These are phyloP conservation scores for Teunomyces stri DNA, from an alignment of 805 yeast genomes.

Conservation along the genomic window DNA sequence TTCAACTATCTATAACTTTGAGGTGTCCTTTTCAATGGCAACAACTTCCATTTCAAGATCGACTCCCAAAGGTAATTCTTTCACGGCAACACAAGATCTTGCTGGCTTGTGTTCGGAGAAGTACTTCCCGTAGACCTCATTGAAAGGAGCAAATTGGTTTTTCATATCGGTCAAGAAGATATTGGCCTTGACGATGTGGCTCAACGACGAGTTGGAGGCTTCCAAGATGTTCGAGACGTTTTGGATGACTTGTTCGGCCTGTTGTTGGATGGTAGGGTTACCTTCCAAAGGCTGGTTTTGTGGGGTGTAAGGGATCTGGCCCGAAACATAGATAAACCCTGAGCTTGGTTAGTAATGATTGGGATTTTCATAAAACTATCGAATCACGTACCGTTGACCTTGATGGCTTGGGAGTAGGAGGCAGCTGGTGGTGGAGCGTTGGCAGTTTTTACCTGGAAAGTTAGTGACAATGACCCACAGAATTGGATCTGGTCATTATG, in stretches of 20 bases:
- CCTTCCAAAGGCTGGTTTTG: constrained; percentile 80
- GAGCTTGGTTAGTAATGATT: constrained; percentile 16
- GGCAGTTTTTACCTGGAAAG: constrained; percentile 55
- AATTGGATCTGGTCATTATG: too few relatives aligned
- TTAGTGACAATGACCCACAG: constrained; percentile 9
- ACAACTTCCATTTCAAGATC: constrained; percentile 89
- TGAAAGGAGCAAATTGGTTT: constrained; percentile 74
- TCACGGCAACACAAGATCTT: constrained; percentile 96
- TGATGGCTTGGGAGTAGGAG: constrained; percentile 92
- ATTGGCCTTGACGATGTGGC: constrained; percentile 83
- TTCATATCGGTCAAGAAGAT: constrained; percentile 89
- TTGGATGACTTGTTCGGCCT: constrained; percentile 70
- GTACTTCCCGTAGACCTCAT: constrained; percentile 77
- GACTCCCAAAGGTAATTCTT: constrained; percentile 83
- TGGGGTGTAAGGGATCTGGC: constrained; percentile 89
- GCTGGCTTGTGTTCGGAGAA: constrained; percentile 86
- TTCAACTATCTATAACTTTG: constrained; percentile 26
- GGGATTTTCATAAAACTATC: too few relatives aligned
- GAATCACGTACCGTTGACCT: constrained; percentile 56
- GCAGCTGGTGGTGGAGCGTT: constrained; percentile 97
- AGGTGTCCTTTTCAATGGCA: constrained; percentile 62
- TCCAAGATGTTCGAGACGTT: constrained; percentile 71
- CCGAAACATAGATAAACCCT: constrained; percentile 87
- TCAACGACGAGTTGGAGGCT: constrained; percentile 81
- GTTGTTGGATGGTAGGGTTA: constrained; percentile 59